Evolutionary conservation across 108 stramenopile species (phyloP), one percentile per base, ranked within the genome.

Genomic region (Thalassiosira profunda): DNA sequence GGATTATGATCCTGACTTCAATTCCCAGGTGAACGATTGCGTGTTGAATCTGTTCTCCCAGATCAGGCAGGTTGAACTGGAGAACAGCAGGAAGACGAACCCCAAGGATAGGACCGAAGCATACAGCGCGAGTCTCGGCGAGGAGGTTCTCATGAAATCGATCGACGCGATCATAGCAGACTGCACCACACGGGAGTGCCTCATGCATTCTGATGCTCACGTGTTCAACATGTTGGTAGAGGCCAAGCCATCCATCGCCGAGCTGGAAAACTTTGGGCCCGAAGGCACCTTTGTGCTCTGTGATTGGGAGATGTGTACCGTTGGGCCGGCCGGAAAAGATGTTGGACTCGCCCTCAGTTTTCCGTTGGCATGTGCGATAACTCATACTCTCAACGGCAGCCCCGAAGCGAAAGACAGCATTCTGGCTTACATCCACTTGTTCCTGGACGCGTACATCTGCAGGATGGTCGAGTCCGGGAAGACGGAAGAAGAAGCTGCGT

Each of bases 211-310:
- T 10, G 84, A 85, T 76, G 58, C 46, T 54, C 81, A 87, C 23
- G 77, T 67, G 5, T 82, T 87, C 64, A 87, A 87, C 29, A 79
- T 82, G 12, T 61, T 87, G 31, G 86, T 87, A 45, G 86, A 87
- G 44, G 24, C 74, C 34, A 77, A 77, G 47, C 76, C 63, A 17
- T 38, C 45, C 3, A 53, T 75, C 25, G 31, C 41, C 34, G 68
- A 74, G 34, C 53, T 64, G 31, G 81, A 77, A 51, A 25, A 25
- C 10, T 67, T 69, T 35, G 65, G 60, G 4, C 70, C 70, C 6
- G 36, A 68, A 18, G 79, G 72, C 8, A 54, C 54, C 15, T 15
- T 81, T 25, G 62, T 72, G 23, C 20, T 75, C 2, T 81, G 80
- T 31, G 80, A 76, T 57, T 81, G 63, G 63, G 74, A 76, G 38